Percentiles rank a stretch among this genome's conserved stretches.
Evolutionary conservation across 495 filamentous ascomycete genomes (phyloP).

Genomic region (Aspergillus funiculosus): DNA sequence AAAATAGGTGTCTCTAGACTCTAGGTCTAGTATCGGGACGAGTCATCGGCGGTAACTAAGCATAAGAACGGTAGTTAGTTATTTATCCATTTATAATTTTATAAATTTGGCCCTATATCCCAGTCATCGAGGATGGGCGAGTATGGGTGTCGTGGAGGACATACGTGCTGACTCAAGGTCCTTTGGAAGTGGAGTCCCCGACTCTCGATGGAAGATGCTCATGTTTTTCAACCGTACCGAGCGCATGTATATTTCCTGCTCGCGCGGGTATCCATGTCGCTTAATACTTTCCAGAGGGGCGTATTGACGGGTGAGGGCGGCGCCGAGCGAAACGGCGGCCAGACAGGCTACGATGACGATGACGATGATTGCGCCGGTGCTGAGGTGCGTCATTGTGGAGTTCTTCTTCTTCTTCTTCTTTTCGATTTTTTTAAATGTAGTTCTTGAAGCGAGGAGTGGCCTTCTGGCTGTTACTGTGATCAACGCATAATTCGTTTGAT

Average conservation of each 20-base stretch:
- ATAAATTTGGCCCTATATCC: no score
- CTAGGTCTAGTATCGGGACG: conserved; percentile 1
- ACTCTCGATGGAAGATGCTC: conserved; percentile 25
- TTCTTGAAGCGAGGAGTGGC: background rate
- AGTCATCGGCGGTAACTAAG: conserved; percentile 7
- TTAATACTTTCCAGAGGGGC: conserved; percentile 20
- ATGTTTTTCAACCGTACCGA: conserved; percentile 32
- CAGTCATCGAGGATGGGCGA: background rate
- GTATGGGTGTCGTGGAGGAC: no score
- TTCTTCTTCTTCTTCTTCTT: no score
- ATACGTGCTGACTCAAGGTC: conserved; percentile 34
- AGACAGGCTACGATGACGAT: conserved; percentile 40
- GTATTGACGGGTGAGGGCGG: conserved; percentile 31
- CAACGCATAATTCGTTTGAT: background rate
- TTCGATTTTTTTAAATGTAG: background rate
- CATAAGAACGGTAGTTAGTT: no score
- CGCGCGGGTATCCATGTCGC: conserved; percentile 20
- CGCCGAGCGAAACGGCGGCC: conserved; percentile 30
- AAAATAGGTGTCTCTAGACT: background rate
- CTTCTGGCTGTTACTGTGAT: background rate
- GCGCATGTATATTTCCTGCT: conserved; percentile 39
- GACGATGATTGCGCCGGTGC: conserved; percentile 35
- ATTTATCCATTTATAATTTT: no score
- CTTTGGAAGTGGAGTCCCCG: conserved; percentile 11
- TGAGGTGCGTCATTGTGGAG: conserved; percentile 31